Percentiles rank a stretch among this genome's conserved stretches.
These are phyloP conservation scores for Ophiostoma australiae DNA, from an alignment of 2,329 filamentous ascomycete species.

Conservation along the genomic window DNA sequence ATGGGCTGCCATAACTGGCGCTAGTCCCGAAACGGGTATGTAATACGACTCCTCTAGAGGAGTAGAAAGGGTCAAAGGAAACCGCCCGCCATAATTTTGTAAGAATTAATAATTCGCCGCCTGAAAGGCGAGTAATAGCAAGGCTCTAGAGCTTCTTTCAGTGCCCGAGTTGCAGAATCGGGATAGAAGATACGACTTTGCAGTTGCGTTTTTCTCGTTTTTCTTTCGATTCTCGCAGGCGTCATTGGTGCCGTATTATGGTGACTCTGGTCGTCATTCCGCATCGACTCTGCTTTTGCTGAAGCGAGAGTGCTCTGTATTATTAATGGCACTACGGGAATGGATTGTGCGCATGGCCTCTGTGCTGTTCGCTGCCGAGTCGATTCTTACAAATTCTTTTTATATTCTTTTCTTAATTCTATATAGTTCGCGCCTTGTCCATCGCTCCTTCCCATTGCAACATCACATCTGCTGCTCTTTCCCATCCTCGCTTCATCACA, in stretches of 20 bases:
- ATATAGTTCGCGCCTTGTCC: neutral
- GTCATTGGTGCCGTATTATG: neutral
- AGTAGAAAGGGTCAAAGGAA: neutral
- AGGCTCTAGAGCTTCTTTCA: neutral
- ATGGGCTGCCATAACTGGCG: neutral
- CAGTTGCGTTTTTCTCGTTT: neutral
- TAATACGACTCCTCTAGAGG: constrained; percentile 2
- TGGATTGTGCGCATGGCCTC: neutral
- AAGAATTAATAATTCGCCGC: neutral
- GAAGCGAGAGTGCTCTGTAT: neutral
- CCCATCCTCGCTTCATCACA: neutral
- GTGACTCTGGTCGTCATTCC: neutral
- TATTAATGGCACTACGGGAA: neutral
- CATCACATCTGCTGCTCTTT: neutral
- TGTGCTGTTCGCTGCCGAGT: neutral
- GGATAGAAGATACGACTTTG: constrained; percentile 18
- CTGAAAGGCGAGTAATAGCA: constrained; percentile 1
- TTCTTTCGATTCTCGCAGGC: constrained; percentile 4
- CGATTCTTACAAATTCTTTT: neutral
- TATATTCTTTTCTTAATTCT: neutral
- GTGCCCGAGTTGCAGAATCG: constrained; percentile 10
- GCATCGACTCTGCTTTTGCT: neutral
- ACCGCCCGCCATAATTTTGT: neutral
- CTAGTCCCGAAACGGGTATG: neutral
- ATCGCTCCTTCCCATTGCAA: neutral